A percentile compares a stretch with the other conserved stretches of the same genome.
phyloP scores from a whole-genome alignment of 352 stramenopile species.

The Globisporangium camurandrum region DNA sequence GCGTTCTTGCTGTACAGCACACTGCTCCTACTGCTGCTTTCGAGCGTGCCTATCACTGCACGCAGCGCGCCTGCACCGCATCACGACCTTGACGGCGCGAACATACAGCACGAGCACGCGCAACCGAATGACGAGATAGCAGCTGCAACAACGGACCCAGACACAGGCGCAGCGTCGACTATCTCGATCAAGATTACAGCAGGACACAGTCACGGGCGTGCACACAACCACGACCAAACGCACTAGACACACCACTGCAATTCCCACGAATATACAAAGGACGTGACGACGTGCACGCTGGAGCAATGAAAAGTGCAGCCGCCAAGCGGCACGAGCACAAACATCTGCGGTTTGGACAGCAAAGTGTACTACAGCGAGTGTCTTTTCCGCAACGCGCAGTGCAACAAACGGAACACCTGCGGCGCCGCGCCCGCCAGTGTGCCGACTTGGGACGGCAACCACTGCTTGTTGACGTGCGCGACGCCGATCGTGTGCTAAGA shows the following conservation, averaged over 20 bases:
- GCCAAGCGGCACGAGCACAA: conserved; percentile 2
- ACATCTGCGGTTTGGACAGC: conserved; percentile 21
- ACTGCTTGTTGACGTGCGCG: conserved; percentile 22
- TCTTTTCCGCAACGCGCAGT: conserved; percentile 23
- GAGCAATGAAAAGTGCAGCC: background rate
- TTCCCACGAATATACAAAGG: too few species aligned
- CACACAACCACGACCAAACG: background rate
- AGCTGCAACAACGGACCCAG: too few species aligned
- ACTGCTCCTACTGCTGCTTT: too few species aligned
- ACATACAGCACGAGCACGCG: too few species aligned
- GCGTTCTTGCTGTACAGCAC: too few species aligned
- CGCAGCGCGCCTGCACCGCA: too few species aligned
- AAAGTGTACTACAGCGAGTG: conserved; percentile 25
- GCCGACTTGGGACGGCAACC: conserved; percentile 20
- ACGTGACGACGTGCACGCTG: background rate
- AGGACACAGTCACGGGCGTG: too few species aligned
- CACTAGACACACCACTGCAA: too few species aligned
- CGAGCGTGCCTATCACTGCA: too few species aligned
- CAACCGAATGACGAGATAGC: too few species aligned
- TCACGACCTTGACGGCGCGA: too few species aligned
- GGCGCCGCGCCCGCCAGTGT: conserved; percentile 11
- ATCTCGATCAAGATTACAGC: background rate
- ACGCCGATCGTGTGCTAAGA: conserved; percentile 21
- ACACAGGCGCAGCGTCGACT: background rate
- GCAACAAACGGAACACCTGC: too few species aligned